Conservation (phyloP, 1,139 yeast species). For the Saccharomyces hybrid region DNA sequence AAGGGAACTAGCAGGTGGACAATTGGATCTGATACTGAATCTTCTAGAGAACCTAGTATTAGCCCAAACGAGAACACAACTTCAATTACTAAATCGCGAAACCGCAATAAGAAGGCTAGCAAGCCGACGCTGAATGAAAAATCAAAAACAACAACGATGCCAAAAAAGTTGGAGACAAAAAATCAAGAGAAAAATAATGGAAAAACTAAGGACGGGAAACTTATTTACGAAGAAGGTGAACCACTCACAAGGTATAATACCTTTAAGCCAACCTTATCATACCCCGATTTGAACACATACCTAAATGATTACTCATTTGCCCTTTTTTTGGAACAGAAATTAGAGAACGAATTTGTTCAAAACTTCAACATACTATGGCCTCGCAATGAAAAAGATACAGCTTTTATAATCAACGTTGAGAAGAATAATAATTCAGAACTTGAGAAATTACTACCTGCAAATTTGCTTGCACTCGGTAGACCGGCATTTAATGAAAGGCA, state of each 20-base stretch:
- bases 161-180: not conserved
- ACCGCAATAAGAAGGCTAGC: not conserved
- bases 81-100: not conserved
- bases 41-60: not conserved
- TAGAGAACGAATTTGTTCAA: constrained; percentile 40
- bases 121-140: not conserved
- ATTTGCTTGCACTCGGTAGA: constrained; percentile 33
- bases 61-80: not conserved
- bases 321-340: constrained; percentile 52
- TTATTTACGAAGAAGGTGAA: constrained; percentile 31
- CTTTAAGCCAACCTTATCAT: constrained; percentile 40
- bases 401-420: constrained; percentile 30
- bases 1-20: not conserved
- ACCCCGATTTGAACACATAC: constrained; percentile 45
- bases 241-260: constrained; percentile 27
- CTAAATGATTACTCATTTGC: constrained; percentile 54
- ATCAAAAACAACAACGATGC: not conserved
- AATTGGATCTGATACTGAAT: not conserved
- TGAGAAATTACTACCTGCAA: constrained; percentile 34
- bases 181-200: not conserved
- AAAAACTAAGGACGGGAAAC: constrained; percentile 6
- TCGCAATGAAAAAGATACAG: constrained; percentile 40
- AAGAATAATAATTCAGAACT: constrained; percentile 35
- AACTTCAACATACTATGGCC: constrained; percentile 51
- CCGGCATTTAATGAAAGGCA: constrained; percentile 40